These are phyloP conservation scores for Xylaria sp. DNA, from an alignment of 2,329 filamentous ascomycete genomes.

Conservation along the genomic window DNA sequence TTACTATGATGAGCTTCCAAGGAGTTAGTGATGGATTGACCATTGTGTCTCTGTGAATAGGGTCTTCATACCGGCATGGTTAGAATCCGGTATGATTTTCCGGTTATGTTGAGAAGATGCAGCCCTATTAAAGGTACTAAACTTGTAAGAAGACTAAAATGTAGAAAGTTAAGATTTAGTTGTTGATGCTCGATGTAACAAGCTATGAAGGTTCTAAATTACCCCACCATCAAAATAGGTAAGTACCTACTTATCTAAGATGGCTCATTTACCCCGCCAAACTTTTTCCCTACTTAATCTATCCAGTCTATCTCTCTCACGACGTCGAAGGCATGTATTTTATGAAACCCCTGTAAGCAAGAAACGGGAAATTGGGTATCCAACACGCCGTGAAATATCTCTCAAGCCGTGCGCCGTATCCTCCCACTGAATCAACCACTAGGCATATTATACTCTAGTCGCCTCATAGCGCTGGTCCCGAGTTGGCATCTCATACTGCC, in stretches of 20 bases:
- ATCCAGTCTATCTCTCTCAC: background rate
- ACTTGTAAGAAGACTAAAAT: background rate
- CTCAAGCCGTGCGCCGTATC: background rate
- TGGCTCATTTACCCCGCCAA: slow-evolving; percentile 2
- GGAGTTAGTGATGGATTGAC: slow-evolving; percentile 20
- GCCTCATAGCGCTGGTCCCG: background rate
- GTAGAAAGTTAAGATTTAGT: background rate
- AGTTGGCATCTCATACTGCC: no score
- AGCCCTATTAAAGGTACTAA: background rate
- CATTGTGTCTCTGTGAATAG: background rate
- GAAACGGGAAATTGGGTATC: slow-evolving; percentile 16
- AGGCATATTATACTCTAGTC: background rate
- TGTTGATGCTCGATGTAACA: background rate
- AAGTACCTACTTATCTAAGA: no score
- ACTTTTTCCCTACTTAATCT: background rate
- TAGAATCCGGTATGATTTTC: background rate
- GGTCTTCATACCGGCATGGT: slow-evolving; percentile 36
- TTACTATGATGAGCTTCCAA: slow-evolving; percentile 71
- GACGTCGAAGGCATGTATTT: background rate
- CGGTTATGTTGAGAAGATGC: background rate
- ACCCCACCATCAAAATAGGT: slow-evolving; percentile 3
- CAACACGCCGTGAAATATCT: background rate
- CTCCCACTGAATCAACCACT: background rate
- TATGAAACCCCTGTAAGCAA: background rate
- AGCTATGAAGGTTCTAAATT: background rate